Evolutionary conservation across 225 moss, liverwort and hornwort species (phyloP).

Genomic region (Physcomitrium patens): DNA sequence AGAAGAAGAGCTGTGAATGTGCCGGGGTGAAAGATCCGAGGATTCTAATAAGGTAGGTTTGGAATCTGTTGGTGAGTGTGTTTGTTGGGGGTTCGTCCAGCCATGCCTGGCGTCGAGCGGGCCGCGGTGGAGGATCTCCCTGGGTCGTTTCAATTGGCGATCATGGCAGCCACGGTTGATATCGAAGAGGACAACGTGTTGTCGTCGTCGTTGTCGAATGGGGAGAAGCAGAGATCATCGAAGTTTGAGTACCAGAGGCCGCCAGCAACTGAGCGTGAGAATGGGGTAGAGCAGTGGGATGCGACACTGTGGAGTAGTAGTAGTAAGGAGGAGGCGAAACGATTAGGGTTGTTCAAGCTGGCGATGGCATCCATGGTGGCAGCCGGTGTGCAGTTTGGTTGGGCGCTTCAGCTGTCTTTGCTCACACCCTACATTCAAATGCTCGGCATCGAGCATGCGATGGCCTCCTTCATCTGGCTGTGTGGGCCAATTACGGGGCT

Average conservation of each 20-base stretch:
- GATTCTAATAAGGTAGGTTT: neutral
- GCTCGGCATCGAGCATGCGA: slow-evolving; percentile 69
- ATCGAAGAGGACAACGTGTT: slow-evolving; percentile 35
- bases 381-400: slow-evolving; percentile 86
- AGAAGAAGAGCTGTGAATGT: slow-evolving; percentile 18
- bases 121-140: neutral
- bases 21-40: slow-evolving; percentile 35
- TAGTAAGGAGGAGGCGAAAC: neutral
- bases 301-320: neutral
- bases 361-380: slow-evolving; percentile 69
- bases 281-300: slow-evolving; percentile 22
- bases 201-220: neutral
- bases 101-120: slow-evolving; percentile 39
- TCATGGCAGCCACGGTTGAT: slow-evolving; percentile 37
- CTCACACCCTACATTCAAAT: slow-evolving; percentile 80
- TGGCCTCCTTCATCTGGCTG: slow-evolving; percentile 83
- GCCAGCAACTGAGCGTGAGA: neutral
- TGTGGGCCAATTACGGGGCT: slow-evolving; percentile 89
- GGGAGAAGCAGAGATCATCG: neutral
- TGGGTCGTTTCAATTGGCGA: slow-evolving; percentile 31
- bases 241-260: neutral
- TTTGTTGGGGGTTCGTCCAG: slow-evolving; percentile 3
- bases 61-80: neutral
- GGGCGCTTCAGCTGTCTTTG: slow-evolving; percentile 87
- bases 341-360: slow-evolving; percentile 53